Evolutionary conservation across 352 stramenopile genomes (phyloP), one percentile per base, ranked within the genome.

Genomic region (Phytophthora pisi): DNA sequence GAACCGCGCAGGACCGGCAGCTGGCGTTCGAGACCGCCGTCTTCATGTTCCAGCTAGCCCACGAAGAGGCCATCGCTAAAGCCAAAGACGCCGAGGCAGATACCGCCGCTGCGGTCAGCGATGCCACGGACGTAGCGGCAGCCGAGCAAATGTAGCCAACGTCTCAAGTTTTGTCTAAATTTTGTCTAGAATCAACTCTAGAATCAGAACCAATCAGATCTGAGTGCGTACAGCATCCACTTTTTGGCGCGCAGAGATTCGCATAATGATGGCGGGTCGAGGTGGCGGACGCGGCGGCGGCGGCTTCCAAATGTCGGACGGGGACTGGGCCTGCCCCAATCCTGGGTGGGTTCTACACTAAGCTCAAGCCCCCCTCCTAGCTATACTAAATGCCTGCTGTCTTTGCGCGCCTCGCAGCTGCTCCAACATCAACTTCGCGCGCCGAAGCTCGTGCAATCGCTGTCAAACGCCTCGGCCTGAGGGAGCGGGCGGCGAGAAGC

Each of bases 371-470:
- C 4, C 45, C 23, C 20, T 56, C 18, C 55, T 30, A n/a, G 11
- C 3, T 28, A 51, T 47, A 43, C 45, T 72, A 31, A 60, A 24
- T n/a, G 20, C 18, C 4, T 24, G 1, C 3, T 60, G 57, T 57
- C 54, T 64, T 50, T 30, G 38, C 20, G 50, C 43, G 8, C 34
- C 53, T 46, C 50, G 50, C 63, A 95, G 88, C 51, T 96, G 86
- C 64, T 85, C 76, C 10, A 96, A 96, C 36, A 66, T 95, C 54
- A 96, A 96, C 54, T 96, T 96, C 76, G 86, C 88, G 23, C 86
- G 88, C 5, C 83, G 88, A 0, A 84, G 68, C 46, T 74, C 86
- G 51, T 96, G 88, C 76, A 96, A 96, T 72, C 86, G 86, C 30
- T 96, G 88, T 59, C 81, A 91, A 40, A 93, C 85, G 7, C 60